Conservation (phyloP, 1,139 yeast species). For the Arxiozyma bovina region DNA sequence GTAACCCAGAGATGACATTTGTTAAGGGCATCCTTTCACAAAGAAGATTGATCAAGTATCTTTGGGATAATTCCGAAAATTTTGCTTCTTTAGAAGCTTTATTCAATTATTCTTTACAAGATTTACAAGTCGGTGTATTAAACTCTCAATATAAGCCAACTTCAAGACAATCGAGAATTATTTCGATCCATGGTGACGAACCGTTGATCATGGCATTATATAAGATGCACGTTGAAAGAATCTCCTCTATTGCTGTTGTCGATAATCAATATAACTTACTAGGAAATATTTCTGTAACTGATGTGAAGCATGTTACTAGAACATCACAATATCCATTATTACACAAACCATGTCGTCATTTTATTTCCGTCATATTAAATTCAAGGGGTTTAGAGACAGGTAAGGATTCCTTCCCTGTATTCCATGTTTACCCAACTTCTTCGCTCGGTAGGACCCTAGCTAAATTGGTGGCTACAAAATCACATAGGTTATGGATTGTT, state of each 20-base stretch:
- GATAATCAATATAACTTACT: conserved; percentile 65
- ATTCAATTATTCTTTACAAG: conserved; percentile 46
- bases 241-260: conserved; percentile 89
- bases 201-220: conserved; percentile 76
- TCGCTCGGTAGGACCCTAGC: conserved; percentile 86
- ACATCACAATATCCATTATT: conserved; percentile 76
- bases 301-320: conserved; percentile 77
- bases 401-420: conserved; percentile 92
- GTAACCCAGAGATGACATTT: conserved; percentile 40
- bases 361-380: conserved; percentile 75
- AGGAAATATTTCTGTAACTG: conserved; percentile 91
- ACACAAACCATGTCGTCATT: conserved; percentile 76
- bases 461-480: conserved; percentile 86
- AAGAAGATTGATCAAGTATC: conserved; percentile 67
- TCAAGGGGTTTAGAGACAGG: conserved; percentile 78
- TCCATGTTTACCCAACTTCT: conserved; percentile 75
- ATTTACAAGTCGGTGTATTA: conserved; percentile 28
- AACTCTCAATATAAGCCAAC: conserved; percentile 26
- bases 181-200: conserved; percentile 78
- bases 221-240: conserved; percentile 76
- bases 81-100: conserved; percentile 72
- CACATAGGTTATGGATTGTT: conserved; percentile 91
- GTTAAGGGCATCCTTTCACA: conserved; percentile 81
- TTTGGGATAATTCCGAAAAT: conserved; percentile 87
- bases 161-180: conserved; percentile 39